Base-by-base conservation (phyloP, 2,329 filamentous ascomycete species). In the Cryphonectria nitschkei region DNA sequence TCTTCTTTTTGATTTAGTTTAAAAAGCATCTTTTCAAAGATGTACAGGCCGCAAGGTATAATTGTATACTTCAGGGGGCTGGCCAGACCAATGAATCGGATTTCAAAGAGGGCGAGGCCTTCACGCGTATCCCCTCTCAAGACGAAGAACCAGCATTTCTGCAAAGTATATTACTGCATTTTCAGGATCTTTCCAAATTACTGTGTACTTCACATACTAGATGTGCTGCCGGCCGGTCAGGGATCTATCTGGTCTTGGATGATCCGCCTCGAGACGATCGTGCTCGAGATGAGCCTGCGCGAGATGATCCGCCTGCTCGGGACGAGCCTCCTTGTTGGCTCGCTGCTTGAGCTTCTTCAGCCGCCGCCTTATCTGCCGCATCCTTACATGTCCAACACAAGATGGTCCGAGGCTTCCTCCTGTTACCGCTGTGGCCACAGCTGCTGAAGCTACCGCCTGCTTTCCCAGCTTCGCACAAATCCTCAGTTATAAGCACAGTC, bases 401-500 rank as follows among this genome's bases (percentile, higher is more conserved):
- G 46, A 79, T 77, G n/a, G 73, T 73, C 7, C 78, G 80, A 16
- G 74, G 75, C 71, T 75, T 80, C 22, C 75, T 75, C 70, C 77
- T 76, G 62, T 72, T 80, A 46, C 73, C 74, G 6, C 80, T 74
- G 14, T 73, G 76, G n/a, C 79, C 79, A 66, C 81, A 83, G 69
- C 79, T 80, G 43, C 81, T 81, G 70, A 83, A 83, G 34, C 79
- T 74, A 63, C 81, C 78, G 67, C 75, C 79, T 32, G 68, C 74
- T 34, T 75, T 76, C 4, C 80, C 80, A 1, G 66, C 72, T 2
- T 76, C 69, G 73, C 82, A 83, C 29, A 78, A 75, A 56, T 76
- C 78, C 67, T 83, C 82, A 0, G 81, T 82, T 46, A 83, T 82
- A 66, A 83, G 78, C 11, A 84, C 79, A 0, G 79, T 82, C 60